These are phyloP conservation scores for Beauveria australis DNA, from an alignment of 2,329 filamentous ascomycete genomes.

Conservation along the genomic window DNA sequence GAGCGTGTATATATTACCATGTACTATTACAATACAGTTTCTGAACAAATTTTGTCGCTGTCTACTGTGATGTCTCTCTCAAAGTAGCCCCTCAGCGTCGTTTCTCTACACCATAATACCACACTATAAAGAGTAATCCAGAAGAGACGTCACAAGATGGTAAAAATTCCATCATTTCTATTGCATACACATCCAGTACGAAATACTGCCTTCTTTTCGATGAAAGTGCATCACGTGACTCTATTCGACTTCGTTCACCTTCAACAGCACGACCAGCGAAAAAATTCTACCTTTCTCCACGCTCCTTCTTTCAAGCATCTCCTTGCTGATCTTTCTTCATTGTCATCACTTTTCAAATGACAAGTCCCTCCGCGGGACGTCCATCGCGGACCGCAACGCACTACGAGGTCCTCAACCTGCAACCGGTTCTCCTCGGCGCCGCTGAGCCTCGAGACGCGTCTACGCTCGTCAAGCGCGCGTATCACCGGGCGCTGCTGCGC, in stretches of 20 bases:
- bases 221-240: slow-evolving; percentile 2
- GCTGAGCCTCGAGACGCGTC: slow-evolving; percentile 28
- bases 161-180: not conserved
- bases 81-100: not conserved
- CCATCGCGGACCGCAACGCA: slow-evolving; percentile 34
- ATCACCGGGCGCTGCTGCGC: slow-evolving; percentile 54
- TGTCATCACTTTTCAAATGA: not conserved
- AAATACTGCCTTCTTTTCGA: not conserved
- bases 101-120: too few species aligned
- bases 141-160: not conserved
- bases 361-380: slow-evolving; percentile 3
- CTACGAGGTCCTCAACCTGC: slow-evolving; percentile 54
- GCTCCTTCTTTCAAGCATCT: not conserved
- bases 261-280: not conserved
- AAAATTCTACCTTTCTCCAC: not conserved
- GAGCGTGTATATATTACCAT: slow-evolving; percentile 14
- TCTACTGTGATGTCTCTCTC: not conserved
- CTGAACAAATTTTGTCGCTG: not conserved
- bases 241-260: not conserved
- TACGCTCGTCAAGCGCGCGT: slow-evolving; percentile 51
- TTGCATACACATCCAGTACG: not conserved
- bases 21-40: slow-evolving; percentile 27
- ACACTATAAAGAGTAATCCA: not conserved
- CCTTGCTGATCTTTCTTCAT: not conserved
- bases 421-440: slow-evolving; percentile 37